These are phyloP conservation scores for Megacollybia platyphylla DNA, from an alignment of 1,284 basidiomycete genomes.

Conservation along the genomic window DNA sequence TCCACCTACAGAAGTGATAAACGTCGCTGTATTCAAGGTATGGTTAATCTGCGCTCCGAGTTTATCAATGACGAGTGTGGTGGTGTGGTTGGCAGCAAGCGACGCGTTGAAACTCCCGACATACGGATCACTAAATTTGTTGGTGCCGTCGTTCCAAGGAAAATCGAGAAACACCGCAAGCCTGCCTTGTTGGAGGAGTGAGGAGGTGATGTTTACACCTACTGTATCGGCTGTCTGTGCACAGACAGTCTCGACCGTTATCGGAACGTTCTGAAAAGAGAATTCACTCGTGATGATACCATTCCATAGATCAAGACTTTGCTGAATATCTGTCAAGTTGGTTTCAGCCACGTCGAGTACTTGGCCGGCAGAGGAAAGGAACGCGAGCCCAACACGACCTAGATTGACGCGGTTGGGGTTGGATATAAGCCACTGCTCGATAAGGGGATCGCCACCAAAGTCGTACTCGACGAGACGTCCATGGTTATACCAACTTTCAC, in stretches of 20 bases:
- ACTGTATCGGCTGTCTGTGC: constrained; percentile 27
- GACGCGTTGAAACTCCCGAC: constrained; percentile 38
- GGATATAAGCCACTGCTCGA: constrained; percentile 44
- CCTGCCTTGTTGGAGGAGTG: constrained; percentile 22
- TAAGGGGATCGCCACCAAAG: constrained; percentile 31
- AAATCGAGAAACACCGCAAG: constrained; percentile 46
- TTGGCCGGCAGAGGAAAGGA: constrained; percentile 18
- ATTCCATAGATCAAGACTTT: constrained; percentile 43
- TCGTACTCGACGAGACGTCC: constrained; percentile 37
- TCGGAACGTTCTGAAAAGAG: constrained; percentile 17
- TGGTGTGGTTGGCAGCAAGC: constrained; percentile 27
- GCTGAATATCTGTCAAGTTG: constrained; percentile 21
- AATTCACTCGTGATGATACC: constrained; percentile 37
- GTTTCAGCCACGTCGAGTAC: constrained; percentile 22
- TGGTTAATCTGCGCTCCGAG: constrained; percentile 26
- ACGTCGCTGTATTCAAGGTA: constrained; percentile 24
- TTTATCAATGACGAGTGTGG: constrained; percentile 15
- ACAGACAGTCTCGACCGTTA: constrained; percentile 28
- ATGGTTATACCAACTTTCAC: constrained; percentile 37
- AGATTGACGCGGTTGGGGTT: constrained; percentile 48
- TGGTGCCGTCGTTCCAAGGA: constrained; percentile 44
- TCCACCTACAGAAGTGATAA: constrained; percentile 30
- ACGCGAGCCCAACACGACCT: constrained; percentile 34
- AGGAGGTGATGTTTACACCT: constrained; percentile 26
- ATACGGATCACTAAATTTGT: constrained; percentile 45